phyloP scores from a whole-genome alignment of 805 yeast species.

The Ascoidea tarda region DNA sequence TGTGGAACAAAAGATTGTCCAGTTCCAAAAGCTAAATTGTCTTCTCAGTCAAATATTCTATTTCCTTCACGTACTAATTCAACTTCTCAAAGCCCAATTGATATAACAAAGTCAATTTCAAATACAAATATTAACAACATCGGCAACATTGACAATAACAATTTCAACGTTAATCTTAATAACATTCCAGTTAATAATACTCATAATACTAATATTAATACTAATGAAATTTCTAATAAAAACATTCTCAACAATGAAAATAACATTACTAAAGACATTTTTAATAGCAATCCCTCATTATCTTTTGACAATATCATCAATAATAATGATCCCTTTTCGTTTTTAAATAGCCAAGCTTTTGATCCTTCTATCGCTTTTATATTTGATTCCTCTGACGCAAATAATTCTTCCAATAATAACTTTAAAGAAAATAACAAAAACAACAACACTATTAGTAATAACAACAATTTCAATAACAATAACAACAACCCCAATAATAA shows the following conservation, averaged over 20 bases:
- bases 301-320: not conserved
- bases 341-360: conserved; percentile 31
- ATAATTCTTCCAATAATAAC: not conserved
- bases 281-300: not conserved
- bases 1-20: conserved; percentile 72
- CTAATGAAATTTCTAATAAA: conserved; percentile 1
- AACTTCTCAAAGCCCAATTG: not conserved
- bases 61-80: not conserved
- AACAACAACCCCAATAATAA: not conserved
- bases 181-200: conserved; percentile 1
- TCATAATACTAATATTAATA: not conserved
- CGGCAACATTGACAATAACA: not conserved
- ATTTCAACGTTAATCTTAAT: not conserved
- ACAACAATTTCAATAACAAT: not conserved
- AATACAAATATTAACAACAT: not conserved
- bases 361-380: conserved; percentile 41
- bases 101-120: not conserved
- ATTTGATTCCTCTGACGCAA: conserved; percentile 7
- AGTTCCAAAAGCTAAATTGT: conserved; percentile 29
- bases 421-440: conserved; percentile 1
- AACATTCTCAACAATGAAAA: conserved; percentile 3
- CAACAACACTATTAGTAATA: conserved; percentile 11
- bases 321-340: conserved; percentile 28
- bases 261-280: not conserved
- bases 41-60: too few relatives aligned